phyloP scores from a whole-genome alignment of 1,284 basidiomycete species.

The Leccinum griseonigrum region DNA sequence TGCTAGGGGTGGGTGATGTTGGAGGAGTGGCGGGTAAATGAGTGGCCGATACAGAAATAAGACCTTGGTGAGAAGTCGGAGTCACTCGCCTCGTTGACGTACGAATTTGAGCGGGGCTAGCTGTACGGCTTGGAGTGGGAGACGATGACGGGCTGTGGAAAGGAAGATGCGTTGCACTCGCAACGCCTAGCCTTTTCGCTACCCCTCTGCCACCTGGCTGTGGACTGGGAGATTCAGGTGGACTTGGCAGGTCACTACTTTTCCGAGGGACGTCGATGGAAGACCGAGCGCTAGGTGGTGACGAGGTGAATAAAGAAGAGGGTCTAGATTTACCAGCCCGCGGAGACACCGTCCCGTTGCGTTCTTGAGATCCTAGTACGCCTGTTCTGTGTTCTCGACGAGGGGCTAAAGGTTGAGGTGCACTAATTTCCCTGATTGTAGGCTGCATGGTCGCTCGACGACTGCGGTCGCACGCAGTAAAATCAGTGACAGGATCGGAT shows the following conservation, averaged over 20 bases:
- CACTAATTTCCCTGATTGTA: slow-evolving; percentile 39
- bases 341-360: slow-evolving; percentile 22
- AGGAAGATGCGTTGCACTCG: slow-evolving; percentile 43
- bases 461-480: slow-evolving; percentile 43
- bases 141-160: slow-evolving; percentile 34
- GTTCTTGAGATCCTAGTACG: slow-evolving; percentile 21
- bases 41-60: slow-evolving; percentile 38
- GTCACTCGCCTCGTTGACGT: slow-evolving; percentile 33
- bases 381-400: slow-evolving; percentile 30
- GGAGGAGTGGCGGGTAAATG: slow-evolving; percentile 32
- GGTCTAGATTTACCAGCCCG: slow-evolving; percentile 32
- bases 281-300: slow-evolving; percentile 30
- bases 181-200: slow-evolving; percentile 37
- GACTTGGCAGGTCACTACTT: slow-evolving; percentile 41
- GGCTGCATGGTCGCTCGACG: slow-evolving; percentile 42
- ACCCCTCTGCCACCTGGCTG: slow-evolving; percentile 40
- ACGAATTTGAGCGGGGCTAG: slow-evolving; percentile 42
- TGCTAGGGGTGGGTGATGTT: slow-evolving; percentile 27
- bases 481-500: slow-evolving; percentile 40
- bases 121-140: slow-evolving; percentile 37
- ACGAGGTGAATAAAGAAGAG: slow-evolving; percentile 38
- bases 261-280: slow-evolving; percentile 26
- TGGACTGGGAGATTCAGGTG: slow-evolving; percentile 49
- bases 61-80: slow-evolving; percentile 32
- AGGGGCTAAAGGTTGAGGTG: slow-evolving; percentile 40